phyloP scores from a whole-genome alignment of 352 stramenopile genomes.

The Thraustotheca clavata region DNA sequence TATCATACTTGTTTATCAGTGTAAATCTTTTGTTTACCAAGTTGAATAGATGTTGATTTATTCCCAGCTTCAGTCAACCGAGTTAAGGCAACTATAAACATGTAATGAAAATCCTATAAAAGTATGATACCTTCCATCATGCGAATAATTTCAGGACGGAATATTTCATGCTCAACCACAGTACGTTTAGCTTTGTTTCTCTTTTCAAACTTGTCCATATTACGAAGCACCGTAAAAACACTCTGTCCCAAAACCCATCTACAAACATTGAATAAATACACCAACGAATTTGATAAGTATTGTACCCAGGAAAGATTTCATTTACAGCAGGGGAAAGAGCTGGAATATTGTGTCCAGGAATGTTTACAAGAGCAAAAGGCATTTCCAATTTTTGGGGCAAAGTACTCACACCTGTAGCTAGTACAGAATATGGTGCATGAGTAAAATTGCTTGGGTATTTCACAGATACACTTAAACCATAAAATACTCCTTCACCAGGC shows the following conservation, averaged over 20 bases:
- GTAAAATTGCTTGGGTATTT: constrained; percentile 95
- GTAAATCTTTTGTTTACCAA: constrained; percentile 47
- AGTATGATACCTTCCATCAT: constrained; percentile 56
- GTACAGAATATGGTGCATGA: constrained; percentile 87
- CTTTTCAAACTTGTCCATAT: constrained; percentile 82
- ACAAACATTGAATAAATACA: constrained; percentile 27
- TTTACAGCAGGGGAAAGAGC: constrained; percentile 75
- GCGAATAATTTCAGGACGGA: constrained; percentile 61
- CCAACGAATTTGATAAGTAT: neutral
- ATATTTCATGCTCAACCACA: constrained; percentile 44
- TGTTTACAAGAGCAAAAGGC: constrained; percentile 74
- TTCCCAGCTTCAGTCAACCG: constrained; percentile 31
- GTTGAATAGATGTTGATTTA: constrained; percentile 37
- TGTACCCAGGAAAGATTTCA: constrained; percentile 63
- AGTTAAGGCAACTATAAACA: constrained; percentile 32
- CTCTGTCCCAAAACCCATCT: constrained; percentile 88
- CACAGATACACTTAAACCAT: constrained; percentile 87
- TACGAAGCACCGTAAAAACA: constrained; percentile 86
- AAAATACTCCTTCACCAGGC: constrained; percentile 93
- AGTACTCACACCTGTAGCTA: constrained; percentile 89
- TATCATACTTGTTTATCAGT: constrained; percentile 52
- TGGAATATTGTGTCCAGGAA: constrained; percentile 60
- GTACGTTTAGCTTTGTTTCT: constrained; percentile 69
- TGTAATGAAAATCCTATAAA: neutral
- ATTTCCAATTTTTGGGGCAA: constrained; percentile 81